These are phyloP conservation scores for Trichoderma reesei DNA, from an alignment of 495 filamentous ascomycete genomes.

Conservation along the genomic window DNA sequence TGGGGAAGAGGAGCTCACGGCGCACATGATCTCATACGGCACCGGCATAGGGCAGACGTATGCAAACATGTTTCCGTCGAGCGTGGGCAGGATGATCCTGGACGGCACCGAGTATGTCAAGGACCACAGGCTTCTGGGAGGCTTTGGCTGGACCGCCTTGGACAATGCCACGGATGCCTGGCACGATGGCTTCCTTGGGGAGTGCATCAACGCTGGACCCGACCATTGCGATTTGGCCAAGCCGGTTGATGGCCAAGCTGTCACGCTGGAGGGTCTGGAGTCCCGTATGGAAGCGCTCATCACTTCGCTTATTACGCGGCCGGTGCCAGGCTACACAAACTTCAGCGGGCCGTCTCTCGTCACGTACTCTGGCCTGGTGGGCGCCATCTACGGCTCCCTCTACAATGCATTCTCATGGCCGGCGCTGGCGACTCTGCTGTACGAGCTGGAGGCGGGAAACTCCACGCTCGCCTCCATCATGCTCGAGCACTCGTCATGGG, in stretches of 20 bases:
- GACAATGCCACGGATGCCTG: constrained; percentile 39
- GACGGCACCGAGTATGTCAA: constrained; percentile 42
- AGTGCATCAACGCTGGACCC: constrained; percentile 36
- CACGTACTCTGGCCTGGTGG: constrained; percentile 32
- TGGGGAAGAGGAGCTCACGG: constrained; percentile 41
- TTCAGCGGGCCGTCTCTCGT: constrained; percentile 30
- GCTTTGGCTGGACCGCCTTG: constrained; percentile 36
- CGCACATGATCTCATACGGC: constrained; percentile 62
- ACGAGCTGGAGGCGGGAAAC: constrained; percentile 34
- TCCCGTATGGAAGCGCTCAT: constrained; percentile 28
- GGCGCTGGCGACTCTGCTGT: constrained; percentile 26
- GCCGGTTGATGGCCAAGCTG: constrained; percentile 19
- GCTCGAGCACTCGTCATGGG: constrained; percentile 28
- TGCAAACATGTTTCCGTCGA: constrained; percentile 37
- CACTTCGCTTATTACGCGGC: constrained; percentile 24
- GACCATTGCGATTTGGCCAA: constrained; percentile 31
- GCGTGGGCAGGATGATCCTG: constrained; percentile 36
- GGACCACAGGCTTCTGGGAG: constrained; percentile 36
- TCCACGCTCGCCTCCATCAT: constrained; percentile 26
- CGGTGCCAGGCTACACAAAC: constrained; percentile 25
- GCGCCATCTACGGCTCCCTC: constrained; percentile 28
- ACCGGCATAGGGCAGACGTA: constrained; percentile 54
- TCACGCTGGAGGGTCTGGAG: constrained; percentile 25
- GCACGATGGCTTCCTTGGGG: constrained; percentile 38
- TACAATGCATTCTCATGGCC: constrained; percentile 35